Evolutionary conservation across 2,329 filamentous ascomycete species (phyloP).

Genomic region (Davidsoniella neocaledoniae): DNA sequence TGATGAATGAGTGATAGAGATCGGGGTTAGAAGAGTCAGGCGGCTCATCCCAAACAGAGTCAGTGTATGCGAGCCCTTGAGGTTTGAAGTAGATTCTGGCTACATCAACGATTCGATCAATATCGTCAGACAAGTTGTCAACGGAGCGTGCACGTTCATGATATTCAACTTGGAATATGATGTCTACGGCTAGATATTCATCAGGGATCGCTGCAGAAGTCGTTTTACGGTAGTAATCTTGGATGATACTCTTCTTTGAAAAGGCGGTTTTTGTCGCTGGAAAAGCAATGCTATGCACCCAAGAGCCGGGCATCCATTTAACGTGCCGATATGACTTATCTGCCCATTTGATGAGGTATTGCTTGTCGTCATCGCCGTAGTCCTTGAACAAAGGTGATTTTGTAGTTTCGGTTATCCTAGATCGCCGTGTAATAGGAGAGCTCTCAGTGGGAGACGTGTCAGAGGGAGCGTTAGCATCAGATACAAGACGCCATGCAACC

Average conservation of each 20-base stretch:
- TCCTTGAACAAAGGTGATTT: conserved; percentile 26
- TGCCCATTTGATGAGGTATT: conserved; percentile 87
- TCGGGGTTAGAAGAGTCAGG: conserved; percentile 47
- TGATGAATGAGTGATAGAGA: conserved; percentile 62
- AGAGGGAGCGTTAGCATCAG: neutral
- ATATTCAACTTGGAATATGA: conserved; percentile 65
- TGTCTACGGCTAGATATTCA: conserved; percentile 70
- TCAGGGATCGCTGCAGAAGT: conserved; percentile 70
- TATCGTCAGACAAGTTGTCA: conserved; percentile 50
- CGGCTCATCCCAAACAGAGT: conserved; percentile 76
- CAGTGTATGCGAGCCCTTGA: conserved; percentile 79
- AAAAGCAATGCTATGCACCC: conserved; percentile 58
- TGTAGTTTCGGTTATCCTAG: neutral
- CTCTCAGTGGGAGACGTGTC: conserved; percentile 1
- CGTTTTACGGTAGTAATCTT: conserved; percentile 45
- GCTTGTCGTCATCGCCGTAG: conserved; percentile 47
- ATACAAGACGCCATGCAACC: conserved; percentile 68
- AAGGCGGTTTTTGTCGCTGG: conserved; percentile 34
- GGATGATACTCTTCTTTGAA: conserved; percentile 47
- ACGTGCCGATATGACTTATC: conserved; percentile 65
- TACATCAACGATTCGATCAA: conserved; percentile 55
- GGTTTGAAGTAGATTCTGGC: conserved; percentile 72
- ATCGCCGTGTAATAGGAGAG: neutral
- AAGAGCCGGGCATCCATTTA: conserved; percentile 74
- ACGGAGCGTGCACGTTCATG: conserved; percentile 28